Evolutionary conservation across 495 filamentous ascomycete genomes (phyloP), one percentile per base, ranked within the genome.

Genomic region (Neurospora discreta): DNA sequence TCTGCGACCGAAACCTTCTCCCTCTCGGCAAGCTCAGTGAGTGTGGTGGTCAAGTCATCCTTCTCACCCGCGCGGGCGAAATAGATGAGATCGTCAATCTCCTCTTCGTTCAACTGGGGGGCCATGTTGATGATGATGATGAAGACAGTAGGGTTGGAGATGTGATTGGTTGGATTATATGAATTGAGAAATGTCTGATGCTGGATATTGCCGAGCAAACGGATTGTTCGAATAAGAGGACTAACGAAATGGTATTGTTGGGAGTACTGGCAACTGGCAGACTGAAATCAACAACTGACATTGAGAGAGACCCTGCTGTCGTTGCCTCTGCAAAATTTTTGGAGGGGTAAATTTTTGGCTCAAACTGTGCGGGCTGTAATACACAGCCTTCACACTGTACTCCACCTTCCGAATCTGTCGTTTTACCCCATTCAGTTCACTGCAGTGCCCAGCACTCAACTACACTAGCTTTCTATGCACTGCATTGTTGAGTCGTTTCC

Each of bases 31-130:
- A 95, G 81, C 36, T 82, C 83, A 11, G 86, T 77, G 71, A 94
- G 81, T 75, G 88, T 84, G 13, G 82, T 78, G n/a, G 83, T 81
- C 58, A 97, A 86, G 58, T 93, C 91, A 39, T 85, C 81, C 70
- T 89, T 83, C 41, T 96, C 93, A 76, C 92, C 91, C 1, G 84
- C 85, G 39, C 94, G 92, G 18, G 94, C 89, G 69, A 90, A 86
- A 82, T 95, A 97, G 73, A 97, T 86, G 74, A 97, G 88, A 77
- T 97, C 95, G 78, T 95, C 93, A 72, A 93, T 90, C 77, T 92
- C 86, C 60, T 97, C 94, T 77, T 89, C 87, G 33, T 86, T 87
- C 71, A 94, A 82, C 52, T 82, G 80, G 3, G 84, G 80, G 1
- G 83, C 78, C 85, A 87, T 87, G 39, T 70, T 69, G 39, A 13